A percentile compares a stretch with the other conserved stretches of the same genome.
These are phyloP conservation scores for Penicillium dipodomyicola DNA, from an alignment of 495 filamentous ascomycete genomes.

Conservation along the genomic window DNA sequence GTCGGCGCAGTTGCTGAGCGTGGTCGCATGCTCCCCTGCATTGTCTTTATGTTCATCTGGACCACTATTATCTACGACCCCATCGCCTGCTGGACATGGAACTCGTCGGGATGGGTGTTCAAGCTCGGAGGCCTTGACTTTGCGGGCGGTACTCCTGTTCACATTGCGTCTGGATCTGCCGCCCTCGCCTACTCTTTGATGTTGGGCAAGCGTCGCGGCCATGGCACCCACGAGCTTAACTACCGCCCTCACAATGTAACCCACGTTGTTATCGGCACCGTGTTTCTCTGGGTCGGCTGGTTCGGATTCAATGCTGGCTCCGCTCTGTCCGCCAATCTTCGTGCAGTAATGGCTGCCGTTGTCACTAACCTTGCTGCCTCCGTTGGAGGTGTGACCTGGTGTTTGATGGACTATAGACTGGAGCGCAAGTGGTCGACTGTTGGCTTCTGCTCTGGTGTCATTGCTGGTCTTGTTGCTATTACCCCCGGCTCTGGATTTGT, in stretches of 20 bases:
- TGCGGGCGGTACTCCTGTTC: constrained; percentile 93
- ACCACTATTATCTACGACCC: constrained; percentile 91
- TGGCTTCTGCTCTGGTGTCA: constrained; percentile 92
- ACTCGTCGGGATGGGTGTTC: constrained; percentile 78
- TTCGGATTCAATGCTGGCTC: constrained; percentile 98
- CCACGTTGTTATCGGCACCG: constrained; percentile 92
- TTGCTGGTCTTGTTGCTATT: constrained; percentile 89
- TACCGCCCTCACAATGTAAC: constrained; percentile 98
- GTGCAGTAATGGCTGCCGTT: constrained; percentile 62
- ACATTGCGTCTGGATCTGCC: constrained; percentile 87
- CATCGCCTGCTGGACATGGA: constrained; percentile 99
- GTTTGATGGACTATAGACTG: constrained; percentile 87
- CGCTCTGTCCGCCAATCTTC: constrained; percentile 84
- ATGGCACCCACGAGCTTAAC: constrained; percentile 85
- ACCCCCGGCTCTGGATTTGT: constrained; percentile 90
- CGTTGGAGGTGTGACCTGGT: constrained; percentile 92
- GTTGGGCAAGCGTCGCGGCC: constrained; percentile 79
- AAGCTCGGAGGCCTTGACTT: constrained; percentile 89
- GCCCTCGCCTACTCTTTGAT: constrained; percentile 85
- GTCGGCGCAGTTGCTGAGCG: constrained; percentile 91
- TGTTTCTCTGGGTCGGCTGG: constrained; percentile 99
- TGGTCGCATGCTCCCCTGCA: constrained; percentile 88
- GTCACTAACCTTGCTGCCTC: constrained; percentile 55
- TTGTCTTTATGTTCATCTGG: constrained; percentile 98
- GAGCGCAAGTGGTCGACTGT: constrained; percentile 97